Evolutionary conservation across 768 basidiomycete genomes (phyloP), one percentile per base, ranked within the genome.

Genomic region (Boletellus sp.): DNA sequence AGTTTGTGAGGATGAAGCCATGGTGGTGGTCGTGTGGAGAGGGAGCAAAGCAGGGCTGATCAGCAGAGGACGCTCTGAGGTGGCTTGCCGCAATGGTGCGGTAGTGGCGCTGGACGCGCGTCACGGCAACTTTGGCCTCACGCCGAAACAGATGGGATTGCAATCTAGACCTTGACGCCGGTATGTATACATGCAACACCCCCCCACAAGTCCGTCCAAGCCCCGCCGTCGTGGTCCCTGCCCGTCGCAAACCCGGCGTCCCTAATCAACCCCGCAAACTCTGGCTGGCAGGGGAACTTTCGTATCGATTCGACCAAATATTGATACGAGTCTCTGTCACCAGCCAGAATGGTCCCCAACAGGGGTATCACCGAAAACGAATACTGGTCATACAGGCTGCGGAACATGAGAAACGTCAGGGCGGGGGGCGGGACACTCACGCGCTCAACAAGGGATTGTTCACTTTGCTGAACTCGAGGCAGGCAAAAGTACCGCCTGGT

Each of bases 241-340:
- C 85, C 87, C 1, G 82, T 86, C 31, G 75, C 64, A 70, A 95
- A 94, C 0, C 93, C 93, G 6, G 89, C 91, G 19, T 90, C 84
- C 54, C 77, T 69, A 59, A 95, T 90, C 94, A 98, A 87, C 57
- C 80, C 71, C 6, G 94, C 85, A 70, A 98, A 98, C 48, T 89
- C 85, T 8, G 79, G 73, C 67, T 96, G 94, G 11, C 81, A 76
- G 23, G 94, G 94, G 75, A 98, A 98, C 58, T 81, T 83, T 36
- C 93, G 87, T 60, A 99, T 98, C 11, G 94, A 96, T 69, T 99
- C 96, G 37, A 98, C 92, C 38, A 99, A 79, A 67, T 99, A 98
- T 67, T 97, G 94, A 68, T 99, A 99, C 6, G 94, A 95, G 19
- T 83, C 87, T 19, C 95, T 79, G 70, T 99, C 95, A 0, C 90